Conservation (phyloP, 2,329 filamentous ascomycete species). For the Phaeosphaeria sp. region DNA sequence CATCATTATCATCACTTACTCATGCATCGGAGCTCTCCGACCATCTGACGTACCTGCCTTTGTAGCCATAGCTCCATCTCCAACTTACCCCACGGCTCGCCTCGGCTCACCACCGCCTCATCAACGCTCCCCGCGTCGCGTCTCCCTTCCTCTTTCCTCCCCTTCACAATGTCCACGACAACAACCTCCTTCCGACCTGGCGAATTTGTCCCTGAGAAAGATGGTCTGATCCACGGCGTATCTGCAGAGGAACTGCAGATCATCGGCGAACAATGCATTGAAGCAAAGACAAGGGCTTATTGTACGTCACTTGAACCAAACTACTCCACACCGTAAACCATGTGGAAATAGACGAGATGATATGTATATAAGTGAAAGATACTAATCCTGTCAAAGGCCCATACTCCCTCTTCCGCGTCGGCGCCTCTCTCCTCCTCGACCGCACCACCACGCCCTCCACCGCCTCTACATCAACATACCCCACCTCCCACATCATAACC, state of each 20-base stretch:
- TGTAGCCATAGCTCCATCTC: constrained; percentile 17
- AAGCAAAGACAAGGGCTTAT: constrained; percentile 81
- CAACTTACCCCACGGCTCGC: constrained; percentile 14
- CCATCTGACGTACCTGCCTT: constrained; percentile 17
- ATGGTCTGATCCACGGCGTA: constrained; percentile 60
- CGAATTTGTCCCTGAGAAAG: constrained; percentile 41
- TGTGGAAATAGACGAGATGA: too few relatives aligned
- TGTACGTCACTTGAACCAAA: constrained; percentile 64
- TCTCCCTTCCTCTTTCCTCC: constrained; percentile 20
- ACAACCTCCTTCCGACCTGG: constrained; percentile 36
- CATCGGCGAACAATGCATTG: constrained; percentile 68
- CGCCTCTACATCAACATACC: constrained; percentile 46
- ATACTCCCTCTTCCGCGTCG: constrained; percentile 92
- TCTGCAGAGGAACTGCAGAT: constrained; percentile 68
- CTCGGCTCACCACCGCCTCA: constrained; percentile 14
- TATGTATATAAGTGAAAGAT: too few relatives aligned
- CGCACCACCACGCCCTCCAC: constrained; percentile 12
- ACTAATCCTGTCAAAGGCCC: constrained; percentile 61
- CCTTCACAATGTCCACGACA: constrained; percentile 45
- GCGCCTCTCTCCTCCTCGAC: constrained; percentile 72
- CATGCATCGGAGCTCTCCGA: constrained; percentile 18
- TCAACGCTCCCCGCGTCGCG: constrained; percentile 24
- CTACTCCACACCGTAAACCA: too few relatives aligned
- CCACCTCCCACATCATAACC: constrained; percentile 57
- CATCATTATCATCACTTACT: background rate